These are phyloP conservation scores for Paecilomyces niveus DNA, from an alignment of 2,329 filamentous ascomycete species.

Conservation along the genomic window DNA sequence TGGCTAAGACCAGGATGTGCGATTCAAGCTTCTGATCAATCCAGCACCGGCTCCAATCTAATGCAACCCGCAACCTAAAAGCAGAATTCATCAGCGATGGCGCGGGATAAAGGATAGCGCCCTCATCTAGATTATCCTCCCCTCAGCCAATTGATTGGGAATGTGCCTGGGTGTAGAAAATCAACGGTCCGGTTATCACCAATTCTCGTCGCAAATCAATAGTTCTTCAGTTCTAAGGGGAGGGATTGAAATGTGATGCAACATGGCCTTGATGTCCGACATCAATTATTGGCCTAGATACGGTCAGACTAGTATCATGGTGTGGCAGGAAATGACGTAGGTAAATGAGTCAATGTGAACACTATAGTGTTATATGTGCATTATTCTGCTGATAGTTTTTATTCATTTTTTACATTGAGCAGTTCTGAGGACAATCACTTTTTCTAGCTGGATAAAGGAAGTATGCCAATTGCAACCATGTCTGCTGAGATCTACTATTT, in stretches of 20 bases:
- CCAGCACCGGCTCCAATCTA: neutral
- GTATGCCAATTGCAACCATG: neutral
- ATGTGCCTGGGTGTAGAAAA: neutral
- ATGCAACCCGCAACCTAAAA: neutral
- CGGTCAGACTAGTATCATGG: neutral
- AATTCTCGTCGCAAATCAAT: neutral
- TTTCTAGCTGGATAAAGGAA: neutral
- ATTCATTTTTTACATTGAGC: neutral
- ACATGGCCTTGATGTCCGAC: neutral
- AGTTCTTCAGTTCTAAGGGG: neutral
- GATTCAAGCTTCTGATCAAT: neutral
- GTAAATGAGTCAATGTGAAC: neutral
- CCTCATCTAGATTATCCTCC: neutral
- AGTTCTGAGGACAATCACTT: neutral
- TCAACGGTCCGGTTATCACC: neutral
- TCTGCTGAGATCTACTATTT: neutral
- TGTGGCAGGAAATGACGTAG: neutral
- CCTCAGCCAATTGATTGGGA: neutral
- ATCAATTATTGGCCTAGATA: neutral
- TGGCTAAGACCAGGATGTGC: neutral
- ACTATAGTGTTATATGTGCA: neutral
- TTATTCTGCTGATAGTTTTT: neutral
- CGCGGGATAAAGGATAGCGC: neutral
- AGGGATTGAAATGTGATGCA: neutral
- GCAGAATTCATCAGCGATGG: neutral